Percentiles rank a stretch among this genome's conserved stretches.
Conservation (phyloP, 768 basidiomycete species). For the Leccinum subgranulosum region DNA sequence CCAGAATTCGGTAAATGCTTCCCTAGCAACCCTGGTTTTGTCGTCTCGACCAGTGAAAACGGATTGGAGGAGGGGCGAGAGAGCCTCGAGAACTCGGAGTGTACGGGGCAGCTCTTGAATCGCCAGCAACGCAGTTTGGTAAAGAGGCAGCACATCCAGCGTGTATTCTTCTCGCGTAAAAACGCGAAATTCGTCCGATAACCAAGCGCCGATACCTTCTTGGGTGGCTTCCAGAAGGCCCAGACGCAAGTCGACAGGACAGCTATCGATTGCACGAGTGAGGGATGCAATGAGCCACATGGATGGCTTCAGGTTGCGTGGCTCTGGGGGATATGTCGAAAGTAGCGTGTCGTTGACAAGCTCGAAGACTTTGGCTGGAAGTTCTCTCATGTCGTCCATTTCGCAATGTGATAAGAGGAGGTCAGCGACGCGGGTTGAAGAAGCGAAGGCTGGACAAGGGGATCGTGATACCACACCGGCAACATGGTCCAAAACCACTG, state of each 20-base stretch:
- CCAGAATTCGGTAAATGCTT: conserved; percentile 68
- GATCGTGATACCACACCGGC: conserved; percentile 44
- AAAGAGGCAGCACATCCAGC: conserved; percentile 61
- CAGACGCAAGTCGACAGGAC: conserved; percentile 46
- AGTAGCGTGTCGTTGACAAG: conserved; percentile 59
- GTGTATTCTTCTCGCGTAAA: conserved; percentile 54
- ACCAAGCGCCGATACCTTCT: conserved; percentile 58
- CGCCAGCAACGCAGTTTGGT: conserved; percentile 54
- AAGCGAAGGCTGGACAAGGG: conserved; percentile 36
- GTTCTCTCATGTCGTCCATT: conserved; percentile 45
- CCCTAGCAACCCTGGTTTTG: conserved; percentile 41
- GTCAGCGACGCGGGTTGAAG: conserved; percentile 58
- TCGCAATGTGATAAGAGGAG: conserved; percentile 55
- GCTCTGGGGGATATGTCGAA: conserved; percentile 64
- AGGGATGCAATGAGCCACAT: conserved; percentile 64
- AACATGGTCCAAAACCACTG: conserved; percentile 53
- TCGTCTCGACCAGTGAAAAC: conserved; percentile 52
- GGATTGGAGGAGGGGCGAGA: conserved; percentile 54
- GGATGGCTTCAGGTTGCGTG: conserved; percentile 48
- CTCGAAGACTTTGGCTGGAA: conserved; percentile 54
- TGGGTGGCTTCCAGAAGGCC: conserved; percentile 47
- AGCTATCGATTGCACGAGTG: conserved; percentile 50
- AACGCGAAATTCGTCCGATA: conserved; percentile 53
- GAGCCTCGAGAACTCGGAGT: conserved; percentile 38
- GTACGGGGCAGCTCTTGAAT: conserved; percentile 46